Evolutionary conservation across 257 asterid genomes (phyloP).

Genomic region (Haberlea rhodopensis): DNA sequence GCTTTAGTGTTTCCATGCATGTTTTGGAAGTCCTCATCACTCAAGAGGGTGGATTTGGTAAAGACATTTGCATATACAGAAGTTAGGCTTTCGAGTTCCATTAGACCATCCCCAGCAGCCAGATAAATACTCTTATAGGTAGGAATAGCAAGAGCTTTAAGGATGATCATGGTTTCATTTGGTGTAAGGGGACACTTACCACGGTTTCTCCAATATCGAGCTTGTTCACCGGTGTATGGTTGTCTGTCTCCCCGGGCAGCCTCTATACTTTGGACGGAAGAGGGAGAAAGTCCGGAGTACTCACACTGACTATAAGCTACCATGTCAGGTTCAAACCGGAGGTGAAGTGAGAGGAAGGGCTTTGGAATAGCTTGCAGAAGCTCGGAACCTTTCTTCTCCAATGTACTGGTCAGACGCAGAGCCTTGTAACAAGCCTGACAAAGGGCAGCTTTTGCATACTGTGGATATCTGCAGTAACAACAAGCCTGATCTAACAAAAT

Average conservation of each 20-base stretch:
- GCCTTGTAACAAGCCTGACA: constrained; percentile 92
- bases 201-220: constrained; percentile 84
- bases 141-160: constrained; percentile 81
- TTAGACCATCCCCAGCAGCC: constrained; percentile 96
- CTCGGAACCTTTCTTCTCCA: constrained; percentile 65
- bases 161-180: constrained; percentile 73
- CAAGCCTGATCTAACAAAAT: constrained; percentile 9
- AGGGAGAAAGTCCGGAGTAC: constrained; percentile 59
- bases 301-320: constrained; percentile 93
- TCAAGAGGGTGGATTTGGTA: constrained; percentile 67
- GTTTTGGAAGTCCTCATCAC: constrained; percentile 53
- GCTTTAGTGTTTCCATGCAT: constrained; percentile 99
- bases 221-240: constrained; percentile 89
- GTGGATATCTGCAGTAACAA: constrained; percentile 65
- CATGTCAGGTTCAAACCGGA: constrained; percentile 99
- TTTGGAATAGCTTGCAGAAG: constrained; percentile 94
- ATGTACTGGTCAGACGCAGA: constrained; percentile 52
- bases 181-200: constrained; percentile 98
- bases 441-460: constrained; percentile 82
- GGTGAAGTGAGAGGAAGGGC: constrained; percentile 96
- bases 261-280: constrained; percentile 70
- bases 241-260: constrained; percentile 76
- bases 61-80: constrained; percentile 62
- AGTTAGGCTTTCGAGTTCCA: constrained; percentile 83
- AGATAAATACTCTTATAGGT: constrained; percentile 67